Percentiles rank a stretch among this genome's conserved stretches.
Conservation (phyloP, 2,329 filamentous ascomycete genomes). For the Pezicula radicicola region DNA sequence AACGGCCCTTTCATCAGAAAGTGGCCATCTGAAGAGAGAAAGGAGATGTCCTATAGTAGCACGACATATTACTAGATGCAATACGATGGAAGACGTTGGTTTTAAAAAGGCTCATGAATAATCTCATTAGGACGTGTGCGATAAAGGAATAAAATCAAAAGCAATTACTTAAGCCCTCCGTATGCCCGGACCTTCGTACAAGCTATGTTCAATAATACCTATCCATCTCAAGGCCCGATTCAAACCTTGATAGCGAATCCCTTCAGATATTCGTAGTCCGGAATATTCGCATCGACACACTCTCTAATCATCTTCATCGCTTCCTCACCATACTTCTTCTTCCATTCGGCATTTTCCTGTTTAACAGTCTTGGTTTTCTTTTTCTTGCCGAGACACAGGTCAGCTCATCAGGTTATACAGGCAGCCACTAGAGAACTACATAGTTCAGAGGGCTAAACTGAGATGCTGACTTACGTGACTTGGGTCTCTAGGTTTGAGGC, state of each 20-base stretch:
- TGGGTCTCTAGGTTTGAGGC: slow-evolving; percentile 67
- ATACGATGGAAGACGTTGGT: no score
- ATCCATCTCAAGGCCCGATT: background rate
- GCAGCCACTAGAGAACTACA: slow-evolving; percentile 1
- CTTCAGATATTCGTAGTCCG: slow-evolving; percentile 80
- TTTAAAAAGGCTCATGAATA: no score
- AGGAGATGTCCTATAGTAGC: no score
- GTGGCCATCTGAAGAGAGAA: no score
- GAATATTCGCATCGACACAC: slow-evolving; percentile 68
- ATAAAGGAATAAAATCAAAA: no score
- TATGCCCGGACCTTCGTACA: no score
- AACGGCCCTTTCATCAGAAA: no score
- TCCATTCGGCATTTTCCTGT: slow-evolving; percentile 69
- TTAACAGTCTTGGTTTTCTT: slow-evolving; percentile 64
- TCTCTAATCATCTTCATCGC: slow-evolving; percentile 67
- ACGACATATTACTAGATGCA: no score
- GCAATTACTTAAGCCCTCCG: no score
- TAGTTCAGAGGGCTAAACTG: background rate
- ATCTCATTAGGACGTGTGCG: no score
- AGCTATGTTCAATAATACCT: no score
- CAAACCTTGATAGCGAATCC: slow-evolving; percentile 66
- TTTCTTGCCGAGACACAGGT: slow-evolving; percentile 19
- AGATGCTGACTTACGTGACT: slow-evolving; percentile 48
- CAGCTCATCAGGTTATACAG: slow-evolving; percentile 5
- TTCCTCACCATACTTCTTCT: slow-evolving; percentile 69